Percentiles rank a stretch among this genome's conserved stretches.
phyloP scores from a whole-genome alignment of 2,329 filamentous ascomycete species.

The Leptosphaerulina australis region DNA sequence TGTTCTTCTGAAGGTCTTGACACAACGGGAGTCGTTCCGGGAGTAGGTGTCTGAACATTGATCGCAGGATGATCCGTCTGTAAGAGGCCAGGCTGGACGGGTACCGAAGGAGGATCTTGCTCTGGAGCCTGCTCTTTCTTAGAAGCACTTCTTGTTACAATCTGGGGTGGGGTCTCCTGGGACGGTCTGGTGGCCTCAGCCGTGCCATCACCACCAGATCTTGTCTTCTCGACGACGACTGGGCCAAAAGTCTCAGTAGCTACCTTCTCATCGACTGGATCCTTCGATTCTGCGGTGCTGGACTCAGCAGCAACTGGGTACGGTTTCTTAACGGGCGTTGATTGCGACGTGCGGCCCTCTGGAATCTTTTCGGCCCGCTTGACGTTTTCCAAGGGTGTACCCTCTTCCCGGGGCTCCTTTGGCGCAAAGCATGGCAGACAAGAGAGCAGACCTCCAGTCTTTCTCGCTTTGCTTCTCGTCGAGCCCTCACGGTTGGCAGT shows the following conservation, averaged over 20 bases:
- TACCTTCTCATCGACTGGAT: slow-evolving; percentile 54
- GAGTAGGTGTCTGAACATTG: slow-evolving; percentile 55
- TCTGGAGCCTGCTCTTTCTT: slow-evolving; percentile 39
- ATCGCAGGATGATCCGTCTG: slow-evolving; percentile 48
- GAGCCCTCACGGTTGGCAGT: slow-evolving; percentile 42
- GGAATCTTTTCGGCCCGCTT: slow-evolving; percentile 51
- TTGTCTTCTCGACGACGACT: slow-evolving; percentile 33
- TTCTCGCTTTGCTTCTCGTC: slow-evolving; percentile 50
- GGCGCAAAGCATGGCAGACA: slow-evolving; percentile 73
- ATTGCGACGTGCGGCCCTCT: slow-evolving; percentile 55
- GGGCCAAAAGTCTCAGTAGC: slow-evolving; percentile 32
- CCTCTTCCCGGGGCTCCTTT: slow-evolving; percentile 59
- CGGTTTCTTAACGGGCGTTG: slow-evolving; percentile 52
- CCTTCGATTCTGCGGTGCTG: slow-evolving; percentile 53
- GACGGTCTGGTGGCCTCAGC: slow-evolving; percentile 25
- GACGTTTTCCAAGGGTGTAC: slow-evolving; percentile 55
- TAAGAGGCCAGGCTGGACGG: slow-evolving; percentile 41
- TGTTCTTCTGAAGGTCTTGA: slow-evolving; percentile 46
- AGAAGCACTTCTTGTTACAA: slow-evolving; percentile 42
- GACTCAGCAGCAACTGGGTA: slow-evolving; percentile 51
- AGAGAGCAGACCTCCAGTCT: slow-evolving; percentile 50
- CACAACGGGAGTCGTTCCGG: slow-evolving; percentile 47
- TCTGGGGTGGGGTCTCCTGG: slow-evolving; percentile 32
- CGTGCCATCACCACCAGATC: slow-evolving; percentile 29
- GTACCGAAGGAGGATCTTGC: slow-evolving; percentile 36